phyloP scores from a whole-genome alignment of 768 basidiomycete species.

The Podaxis sp. region DNA sequence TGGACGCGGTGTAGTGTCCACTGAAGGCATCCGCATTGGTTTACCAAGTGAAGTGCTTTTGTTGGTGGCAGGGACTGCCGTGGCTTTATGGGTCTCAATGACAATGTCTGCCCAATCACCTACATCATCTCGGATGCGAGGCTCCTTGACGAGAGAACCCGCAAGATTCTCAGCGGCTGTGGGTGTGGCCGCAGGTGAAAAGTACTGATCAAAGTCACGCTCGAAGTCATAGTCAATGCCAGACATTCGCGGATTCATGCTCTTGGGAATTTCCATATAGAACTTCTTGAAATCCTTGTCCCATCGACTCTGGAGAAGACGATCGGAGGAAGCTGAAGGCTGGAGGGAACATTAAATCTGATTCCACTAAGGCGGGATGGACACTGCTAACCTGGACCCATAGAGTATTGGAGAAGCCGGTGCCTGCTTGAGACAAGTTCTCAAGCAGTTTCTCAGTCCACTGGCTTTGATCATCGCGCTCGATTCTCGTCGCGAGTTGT shows the following conservation, averaged over 20 bases:
- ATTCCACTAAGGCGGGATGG: background rate
- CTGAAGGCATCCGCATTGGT: slow-evolving; percentile 23
- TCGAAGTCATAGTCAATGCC: slow-evolving; percentile 30
- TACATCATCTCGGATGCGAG: slow-evolving; percentile 16
- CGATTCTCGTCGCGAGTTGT: slow-evolving; percentile 30
- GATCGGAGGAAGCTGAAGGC: slow-evolving; percentile 18
- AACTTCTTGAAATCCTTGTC: slow-evolving; percentile 26
- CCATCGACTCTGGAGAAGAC: slow-evolving; percentile 28
- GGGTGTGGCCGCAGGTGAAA: slow-evolving; percentile 14
- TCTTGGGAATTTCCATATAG: slow-evolving; percentile 30
- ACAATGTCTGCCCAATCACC: slow-evolving; percentile 32
- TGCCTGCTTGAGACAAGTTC: slow-evolving; percentile 20
- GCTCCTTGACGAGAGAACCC: background rate
- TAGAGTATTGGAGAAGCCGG: slow-evolving; percentile 19
- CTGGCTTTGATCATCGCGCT: slow-evolving; percentile 28
- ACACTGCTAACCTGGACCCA: slow-evolving; percentile 27
- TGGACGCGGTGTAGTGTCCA: slow-evolving; percentile 31
- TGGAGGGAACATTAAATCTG: slow-evolving; percentile 6
- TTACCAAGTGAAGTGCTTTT: background rate
- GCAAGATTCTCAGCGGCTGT: background rate
- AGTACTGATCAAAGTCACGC: slow-evolving; percentile 32
- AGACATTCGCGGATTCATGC: slow-evolving; percentile 24
- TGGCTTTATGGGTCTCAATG: slow-evolving; percentile 12
- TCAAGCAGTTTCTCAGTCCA: slow-evolving; percentile 36
- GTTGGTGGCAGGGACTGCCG: background rate